These are phyloP conservation scores for Podospora anserina DNA, from an alignment of 495 filamentous ascomycete genomes.

Conservation along the genomic window DNA sequence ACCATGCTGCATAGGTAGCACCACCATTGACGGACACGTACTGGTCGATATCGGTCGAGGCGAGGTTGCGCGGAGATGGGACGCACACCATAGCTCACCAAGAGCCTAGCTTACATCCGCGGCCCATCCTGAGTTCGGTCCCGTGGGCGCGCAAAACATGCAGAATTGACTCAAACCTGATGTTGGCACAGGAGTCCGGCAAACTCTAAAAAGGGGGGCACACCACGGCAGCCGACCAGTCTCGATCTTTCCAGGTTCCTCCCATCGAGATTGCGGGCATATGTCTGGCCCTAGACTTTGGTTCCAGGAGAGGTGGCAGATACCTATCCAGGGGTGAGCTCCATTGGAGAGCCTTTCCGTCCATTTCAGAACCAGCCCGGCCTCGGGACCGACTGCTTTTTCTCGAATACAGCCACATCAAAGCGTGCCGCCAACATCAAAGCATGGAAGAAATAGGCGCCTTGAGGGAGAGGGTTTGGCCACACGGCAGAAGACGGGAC, in stretches of 20 bases:
- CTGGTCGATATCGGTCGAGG: background rate
- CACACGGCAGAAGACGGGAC: background rate
- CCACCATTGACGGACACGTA: background rate
- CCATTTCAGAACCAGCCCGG: background rate
- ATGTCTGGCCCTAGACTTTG: background rate
- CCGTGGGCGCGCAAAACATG: background rate
- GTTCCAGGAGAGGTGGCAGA: background rate
- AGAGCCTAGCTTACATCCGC: background rate
- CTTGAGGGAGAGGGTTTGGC: background rate
- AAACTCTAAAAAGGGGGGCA: conserved; percentile 1
- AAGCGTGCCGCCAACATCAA: background rate
- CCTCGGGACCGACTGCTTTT: background rate
- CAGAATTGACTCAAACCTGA: conserved; percentile 9
- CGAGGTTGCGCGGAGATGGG: background rate
- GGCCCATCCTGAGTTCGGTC: background rate
- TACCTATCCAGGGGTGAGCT: background rate
- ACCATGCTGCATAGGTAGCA: background rate
- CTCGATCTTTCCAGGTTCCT: background rate
- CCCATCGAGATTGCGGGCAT: background rate
- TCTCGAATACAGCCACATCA: background rate
- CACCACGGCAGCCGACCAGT: background rate
- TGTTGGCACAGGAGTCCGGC: conserved; percentile 6
- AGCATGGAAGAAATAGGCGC: conserved; percentile 1
- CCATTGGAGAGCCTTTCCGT: background rate
- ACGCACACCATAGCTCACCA: background rate